These are phyloP conservation scores for Crithidia thermophila DNA, from an alignment of 208 protist genomes.

Conservation along the genomic window DNA sequence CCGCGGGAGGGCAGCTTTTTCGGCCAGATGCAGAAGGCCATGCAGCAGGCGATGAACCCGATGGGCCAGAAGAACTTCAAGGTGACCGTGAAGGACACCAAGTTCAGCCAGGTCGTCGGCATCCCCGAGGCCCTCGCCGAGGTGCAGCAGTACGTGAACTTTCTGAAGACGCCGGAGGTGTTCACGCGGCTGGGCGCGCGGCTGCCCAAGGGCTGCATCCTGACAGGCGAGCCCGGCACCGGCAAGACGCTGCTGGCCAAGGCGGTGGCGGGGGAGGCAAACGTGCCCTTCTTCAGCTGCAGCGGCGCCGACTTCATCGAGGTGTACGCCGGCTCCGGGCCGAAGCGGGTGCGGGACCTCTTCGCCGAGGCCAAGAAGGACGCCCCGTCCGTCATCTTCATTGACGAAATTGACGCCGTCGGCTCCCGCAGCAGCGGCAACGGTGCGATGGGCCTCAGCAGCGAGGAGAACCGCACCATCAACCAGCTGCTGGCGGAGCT, in stretches of 20 bases:
- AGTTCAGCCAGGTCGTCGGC: conserved; percentile 87
- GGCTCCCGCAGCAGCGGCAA: conserved; percentile 81
- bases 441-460: conserved; percentile 71
- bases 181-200: conserved; percentile 95
- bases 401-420: conserved; percentile 98
- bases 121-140: conserved; percentile 96
- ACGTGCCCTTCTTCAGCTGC: conserved; percentile 96
- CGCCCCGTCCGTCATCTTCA: conserved; percentile 97
- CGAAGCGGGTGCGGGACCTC: conserved; percentile 94
- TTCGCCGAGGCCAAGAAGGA: conserved; percentile 92
- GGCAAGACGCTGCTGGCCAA: conserved; percentile 96
- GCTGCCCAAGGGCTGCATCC: conserved; percentile 96
- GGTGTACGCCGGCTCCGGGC: conserved; percentile 97
- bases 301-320: conserved; percentile 97
- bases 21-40: conserved; percentile 48
- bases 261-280: conserved; percentile 91
- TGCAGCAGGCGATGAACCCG: conserved; percentile 80
- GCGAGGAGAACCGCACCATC: conserved; percentile 93
- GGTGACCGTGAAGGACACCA: conserved; percentile 75
- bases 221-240: conserved; percentile 96
- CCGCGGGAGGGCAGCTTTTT: conserved; percentile 43
- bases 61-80: conserved; percentile 72
- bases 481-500: conserved; percentile 98
- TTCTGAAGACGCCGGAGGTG: conserved; percentile 91
- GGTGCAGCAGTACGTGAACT: conserved; percentile 96